Evolutionary conservation across 257 asterid genomes (phyloP), one percentile per base, ranked within the genome.

Genomic region (Linderniella brevidens): DNA sequence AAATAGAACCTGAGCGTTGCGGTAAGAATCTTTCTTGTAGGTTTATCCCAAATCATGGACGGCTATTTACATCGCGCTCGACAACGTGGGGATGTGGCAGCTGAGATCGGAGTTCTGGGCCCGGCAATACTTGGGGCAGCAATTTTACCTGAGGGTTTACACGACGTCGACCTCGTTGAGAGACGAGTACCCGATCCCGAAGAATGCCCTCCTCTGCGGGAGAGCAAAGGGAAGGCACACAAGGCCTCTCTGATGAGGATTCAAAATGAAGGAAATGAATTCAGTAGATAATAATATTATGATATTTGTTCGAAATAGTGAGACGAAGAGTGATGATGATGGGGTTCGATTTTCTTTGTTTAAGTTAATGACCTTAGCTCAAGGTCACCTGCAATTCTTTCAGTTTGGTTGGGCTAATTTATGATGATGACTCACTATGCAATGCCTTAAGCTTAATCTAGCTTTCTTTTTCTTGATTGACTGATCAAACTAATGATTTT

Each of bases 61-160:
- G 14, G 51, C 51, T 1, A 46, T 17, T 17, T 46, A 46, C 14
- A 17, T 46, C n/a, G 51, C 51, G 35, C 36, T 46, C 1, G 51
- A 46, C 35, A 46, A 46, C 35, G 51, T 46, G 51, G 51, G 51
- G 11, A 46, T 46, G 51, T 46, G 51, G 51, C 19, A 46, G n/a
- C 9, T 46, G 19, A 16, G 51, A 17, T 46, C 51, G 11, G 51
- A 46, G 51, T 17, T 11, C 5, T 46, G 51, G 51, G 35, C 13
- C 1, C 19, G 51, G 14, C 51, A 46, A 11, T 46, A 46, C 35
- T 17, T 46, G 5, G 51, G 51, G 3, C 51, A 46, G 14, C 51
- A 46, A 32, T 17, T 46, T 17, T 46, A 46, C 9, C 51, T 46
- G 35, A 17, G 51, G 25, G 51, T 46, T 17, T 46, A 17, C 51